These are phyloP conservation scores for Tetracladium setigerum DNA, from an alignment of 495 filamentous ascomycete species.

Conservation along the genomic window DNA sequence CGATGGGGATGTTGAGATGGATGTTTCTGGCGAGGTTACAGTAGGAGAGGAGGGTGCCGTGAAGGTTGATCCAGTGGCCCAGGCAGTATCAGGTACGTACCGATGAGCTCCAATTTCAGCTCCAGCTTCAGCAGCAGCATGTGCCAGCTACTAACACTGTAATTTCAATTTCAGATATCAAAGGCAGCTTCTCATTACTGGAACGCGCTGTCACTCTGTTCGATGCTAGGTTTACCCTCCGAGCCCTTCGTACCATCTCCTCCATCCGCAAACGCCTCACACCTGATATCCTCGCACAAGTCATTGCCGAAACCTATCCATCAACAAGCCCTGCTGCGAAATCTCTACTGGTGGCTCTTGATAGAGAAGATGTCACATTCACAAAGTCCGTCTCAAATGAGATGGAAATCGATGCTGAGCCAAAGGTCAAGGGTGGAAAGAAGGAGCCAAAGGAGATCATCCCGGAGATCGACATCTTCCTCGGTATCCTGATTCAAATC, in stretches of 20 bases:
- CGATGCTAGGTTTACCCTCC: constrained; percentile 87
- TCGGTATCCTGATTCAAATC: constrained; percentile 84
- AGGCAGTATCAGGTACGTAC: constrained; percentile 43
- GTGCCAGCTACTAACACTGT: constrained; percentile 1
- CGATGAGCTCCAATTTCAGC: not conserved
- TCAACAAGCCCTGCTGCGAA: constrained; percentile 56
- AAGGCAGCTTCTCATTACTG: constrained; percentile 82
- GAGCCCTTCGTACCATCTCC: constrained; percentile 90
- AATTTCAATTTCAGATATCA: constrained; percentile 59
- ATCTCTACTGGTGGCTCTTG: constrained; percentile 60
- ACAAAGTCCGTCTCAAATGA: constrained; percentile 44
- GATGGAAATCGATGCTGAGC: constrained; percentile 73
- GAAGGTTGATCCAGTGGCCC: constrained; percentile 55
- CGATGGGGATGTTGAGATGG: constrained; percentile 70
- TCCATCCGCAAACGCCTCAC: constrained; percentile 87
- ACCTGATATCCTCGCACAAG: constrained; percentile 69
- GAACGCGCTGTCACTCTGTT: constrained; percentile 90
- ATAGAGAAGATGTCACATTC: constrained; percentile 53
- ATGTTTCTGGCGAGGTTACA: constrained; percentile 49
- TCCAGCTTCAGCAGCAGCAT: not conserved
- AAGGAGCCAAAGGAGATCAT: constrained; percentile 66
- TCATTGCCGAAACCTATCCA: constrained; percentile 72
- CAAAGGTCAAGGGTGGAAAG: constrained; percentile 38
- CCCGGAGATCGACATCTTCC: constrained; percentile 86
- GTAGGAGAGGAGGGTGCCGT: constrained; percentile 17